A percentile compares a stretch with the other conserved stretches of the same genome.
phyloP scores from a whole-genome alignment of 306 rosid species.

The Luffa acutangula region DNA sequence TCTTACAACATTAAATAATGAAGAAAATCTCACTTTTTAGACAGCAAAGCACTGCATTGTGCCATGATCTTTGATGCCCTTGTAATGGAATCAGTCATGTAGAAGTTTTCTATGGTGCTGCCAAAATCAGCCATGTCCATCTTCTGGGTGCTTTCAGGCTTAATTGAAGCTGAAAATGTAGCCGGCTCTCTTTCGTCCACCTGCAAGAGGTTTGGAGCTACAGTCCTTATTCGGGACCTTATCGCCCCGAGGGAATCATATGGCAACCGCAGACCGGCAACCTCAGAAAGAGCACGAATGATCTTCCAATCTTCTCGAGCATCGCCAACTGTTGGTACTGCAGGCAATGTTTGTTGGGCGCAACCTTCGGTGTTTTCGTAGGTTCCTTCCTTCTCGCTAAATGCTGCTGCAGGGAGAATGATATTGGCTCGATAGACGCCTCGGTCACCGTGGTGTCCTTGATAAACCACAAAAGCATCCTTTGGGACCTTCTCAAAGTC shows the following conservation, averaged over 20 bases:
- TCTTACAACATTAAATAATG: slow-evolving; percentile 22
- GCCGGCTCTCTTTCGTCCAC: slow-evolving; percentile 76
- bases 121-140: slow-evolving; percentile 44
- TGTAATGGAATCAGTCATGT: slow-evolving; percentile 96
- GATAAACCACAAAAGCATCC: slow-evolving; percentile 94
- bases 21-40: slow-evolving; percentile 58
- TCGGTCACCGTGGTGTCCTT: slow-evolving; percentile 94
- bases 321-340: slow-evolving; percentile 95
- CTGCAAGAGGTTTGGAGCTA: slow-evolving; percentile 78
- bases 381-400: slow-evolving; percentile 95
- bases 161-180: slow-evolving; percentile 54
- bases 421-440: slow-evolving; percentile 84
- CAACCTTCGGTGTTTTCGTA: slow-evolving; percentile 91
- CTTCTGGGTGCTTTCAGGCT: slow-evolving; percentile 41
- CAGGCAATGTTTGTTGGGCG: slow-evolving; percentile 83
- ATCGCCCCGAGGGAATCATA: slow-evolving; percentile 65
- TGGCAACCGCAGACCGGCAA: slow-evolving; percentile 56
- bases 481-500: slow-evolving; percentile 51
- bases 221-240: slow-evolving; percentile 52
- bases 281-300: slow-evolving; percentile 82
- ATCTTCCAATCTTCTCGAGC: slow-evolving; percentile 99
- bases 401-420: slow-evolving; percentile 80
- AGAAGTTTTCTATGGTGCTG: slow-evolving; percentile 65
- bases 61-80: slow-evolving; percentile 99
- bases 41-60: slow-evolving; percentile 75